Evolutionary conservation across 257 asterid species (phyloP).

Genomic region (Lavandula angustifolia): DNA sequence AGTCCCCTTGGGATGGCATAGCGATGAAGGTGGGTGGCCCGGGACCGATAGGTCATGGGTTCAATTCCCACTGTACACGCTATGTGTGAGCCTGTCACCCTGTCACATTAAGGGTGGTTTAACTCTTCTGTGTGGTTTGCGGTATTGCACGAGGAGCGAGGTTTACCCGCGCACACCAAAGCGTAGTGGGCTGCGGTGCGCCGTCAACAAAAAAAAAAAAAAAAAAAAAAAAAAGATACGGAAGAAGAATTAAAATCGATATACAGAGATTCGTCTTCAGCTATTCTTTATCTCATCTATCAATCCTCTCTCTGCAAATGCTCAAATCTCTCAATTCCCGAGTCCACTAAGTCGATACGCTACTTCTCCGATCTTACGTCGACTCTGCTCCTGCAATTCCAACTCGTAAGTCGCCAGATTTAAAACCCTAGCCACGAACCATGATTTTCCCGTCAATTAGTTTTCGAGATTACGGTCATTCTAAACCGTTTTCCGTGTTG

Average conservation of each 20-base stretch:
- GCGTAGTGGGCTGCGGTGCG: too few species aligned
- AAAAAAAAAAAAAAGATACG: slow-evolving; percentile 13
- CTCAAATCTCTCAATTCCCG: slow-evolving; percentile 27
- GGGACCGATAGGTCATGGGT: too few species aligned
- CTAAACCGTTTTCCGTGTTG: slow-evolving; percentile 1
- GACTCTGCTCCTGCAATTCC: slow-evolving; percentile 43
- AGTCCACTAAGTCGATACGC: slow-evolving; percentile 38
- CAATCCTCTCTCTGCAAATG: slow-evolving; percentile 48
- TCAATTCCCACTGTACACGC: too few species aligned
- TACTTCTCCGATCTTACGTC: slow-evolving; percentile 45
- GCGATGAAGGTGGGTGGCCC: too few species aligned
- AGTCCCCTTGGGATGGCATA: too few species aligned
- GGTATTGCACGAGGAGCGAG: too few species aligned
- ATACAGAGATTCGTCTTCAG: slow-evolving; percentile 65
- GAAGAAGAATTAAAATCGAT: slow-evolving; percentile 12
- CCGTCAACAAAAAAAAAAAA: not conserved
- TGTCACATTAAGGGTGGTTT: too few species aligned
- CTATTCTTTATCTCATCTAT: slow-evolving; percentile 49
- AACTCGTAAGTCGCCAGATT: slow-evolving; percentile 56
- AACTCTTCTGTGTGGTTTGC: too few species aligned
- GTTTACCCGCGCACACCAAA: too few species aligned
- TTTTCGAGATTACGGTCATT: slow-evolving; percentile 21
- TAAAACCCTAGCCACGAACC: slow-evolving; percentile 59
- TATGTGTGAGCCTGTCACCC: too few species aligned
- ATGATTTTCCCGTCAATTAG: not conserved